These are phyloP conservation scores for Russula sp. DNA, from an alignment of 768 basidiomycete genomes.

Conservation along the genomic window DNA sequence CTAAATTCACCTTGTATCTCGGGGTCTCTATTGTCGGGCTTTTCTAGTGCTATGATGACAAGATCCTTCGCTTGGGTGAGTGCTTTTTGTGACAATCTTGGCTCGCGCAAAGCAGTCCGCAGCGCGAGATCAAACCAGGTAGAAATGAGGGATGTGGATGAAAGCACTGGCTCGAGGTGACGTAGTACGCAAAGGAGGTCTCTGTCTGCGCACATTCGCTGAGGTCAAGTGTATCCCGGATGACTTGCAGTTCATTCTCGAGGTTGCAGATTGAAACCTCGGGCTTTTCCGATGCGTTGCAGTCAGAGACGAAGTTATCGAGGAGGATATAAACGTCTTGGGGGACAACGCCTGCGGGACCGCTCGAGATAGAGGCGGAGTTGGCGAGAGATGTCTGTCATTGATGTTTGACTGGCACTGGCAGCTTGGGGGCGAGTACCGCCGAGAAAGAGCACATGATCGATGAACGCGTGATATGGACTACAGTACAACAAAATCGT, in stretches of 20 bases:
- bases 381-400: slow-evolving; percentile 47
- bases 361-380: slow-evolving; percentile 58
- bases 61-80: slow-evolving; percentile 70
- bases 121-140: slow-evolving; percentile 81
- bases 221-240: slow-evolving; percentile 63
- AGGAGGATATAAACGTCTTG: slow-evolving; percentile 48
- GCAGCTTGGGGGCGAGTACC: too few relatives aligned
- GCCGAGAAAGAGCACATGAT: not conserved
- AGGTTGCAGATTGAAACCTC: slow-evolving; percentile 47
- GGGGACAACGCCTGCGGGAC: slow-evolving; percentile 50
- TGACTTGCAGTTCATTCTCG: slow-evolving; percentile 64
- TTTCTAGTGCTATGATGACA: slow-evolving; percentile 57
- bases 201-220: slow-evolving; percentile 59
- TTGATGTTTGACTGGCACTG: slow-evolving; percentile 21
- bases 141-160: slow-evolving; percentile 65
- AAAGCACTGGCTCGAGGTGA: slow-evolving; percentile 58
- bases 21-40: slow-evolving; percentile 43
- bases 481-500: not conserved
- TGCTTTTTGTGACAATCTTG: slow-evolving; percentile 56
- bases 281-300: slow-evolving; percentile 47
- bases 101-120: slow-evolving; percentile 73
- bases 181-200: slow-evolving; percentile 64
- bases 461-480: not conserved
- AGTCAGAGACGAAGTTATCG: slow-evolving; percentile 56
- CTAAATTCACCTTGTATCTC: slow-evolving; percentile 65